phyloP scores from a whole-genome alignment of 179 eudicot species.

The Camellia oleifera region DNA sequence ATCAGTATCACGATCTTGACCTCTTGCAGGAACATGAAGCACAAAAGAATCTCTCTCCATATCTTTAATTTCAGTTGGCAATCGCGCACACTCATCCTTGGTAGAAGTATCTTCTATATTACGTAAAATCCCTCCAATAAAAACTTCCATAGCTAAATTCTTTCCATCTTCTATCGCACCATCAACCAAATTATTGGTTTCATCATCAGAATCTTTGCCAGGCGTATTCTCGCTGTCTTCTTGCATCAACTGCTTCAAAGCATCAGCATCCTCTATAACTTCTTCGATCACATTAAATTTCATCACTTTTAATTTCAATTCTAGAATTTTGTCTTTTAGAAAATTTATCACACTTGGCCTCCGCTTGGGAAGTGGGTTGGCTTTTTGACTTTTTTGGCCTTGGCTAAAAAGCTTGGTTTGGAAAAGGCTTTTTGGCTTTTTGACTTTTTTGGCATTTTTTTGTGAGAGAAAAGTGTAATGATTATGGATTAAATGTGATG shows the following conservation, averaged over 20 bases:
- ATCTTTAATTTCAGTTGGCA: constrained; percentile 70
- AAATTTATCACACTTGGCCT: constrained; percentile 63
- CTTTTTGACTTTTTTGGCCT: too few relatives aligned
- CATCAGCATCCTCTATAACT: constrained; percentile 53
- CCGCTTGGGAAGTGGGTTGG: too few relatives aligned
- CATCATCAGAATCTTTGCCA: constrained; percentile 51
- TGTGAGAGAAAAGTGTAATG: too few relatives aligned
- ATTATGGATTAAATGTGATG: too few relatives aligned
- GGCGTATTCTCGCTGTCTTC: constrained; percentile 46
- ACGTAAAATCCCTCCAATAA: constrained; percentile 66
- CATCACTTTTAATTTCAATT: too few relatives aligned
- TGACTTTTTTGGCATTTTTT: too few relatives aligned
- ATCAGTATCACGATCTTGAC: constrained; percentile 41
- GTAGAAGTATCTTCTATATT: constrained; percentile 63
- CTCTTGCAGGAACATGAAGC: constrained; percentile 57
- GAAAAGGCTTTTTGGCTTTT: too few relatives aligned
- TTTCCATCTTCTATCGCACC: constrained; percentile 53
- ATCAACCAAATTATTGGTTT: constrained; percentile 44
- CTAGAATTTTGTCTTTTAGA: constrained; percentile 46
- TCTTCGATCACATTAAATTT: constrained; percentile 44
- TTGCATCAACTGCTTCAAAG: constrained; percentile 49
- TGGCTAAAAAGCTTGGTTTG: too few relatives aligned
- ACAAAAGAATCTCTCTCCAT: constrained; percentile 18
- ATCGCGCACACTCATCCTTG: constrained; percentile 63
- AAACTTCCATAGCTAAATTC: constrained; percentile 27